These are phyloP conservation scores for Phytomonas francai DNA, from an alignment of 208 protist species.

Conservation along the genomic window DNA sequence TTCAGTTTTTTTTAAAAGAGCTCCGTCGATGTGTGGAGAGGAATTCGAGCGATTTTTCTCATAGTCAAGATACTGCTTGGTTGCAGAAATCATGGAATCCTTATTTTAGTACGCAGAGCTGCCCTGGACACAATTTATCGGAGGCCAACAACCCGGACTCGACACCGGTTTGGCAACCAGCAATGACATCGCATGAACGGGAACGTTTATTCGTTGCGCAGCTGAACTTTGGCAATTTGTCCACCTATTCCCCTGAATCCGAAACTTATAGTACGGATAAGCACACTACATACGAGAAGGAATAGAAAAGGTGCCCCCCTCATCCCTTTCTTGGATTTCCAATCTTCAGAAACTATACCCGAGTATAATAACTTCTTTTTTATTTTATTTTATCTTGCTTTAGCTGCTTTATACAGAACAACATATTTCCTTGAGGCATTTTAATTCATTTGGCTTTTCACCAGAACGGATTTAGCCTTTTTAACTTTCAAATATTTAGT, in stretches of 20 bases:
- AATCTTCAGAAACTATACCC: background rate
- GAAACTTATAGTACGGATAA: background rate
- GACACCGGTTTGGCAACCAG: background rate
- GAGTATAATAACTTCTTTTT: background rate
- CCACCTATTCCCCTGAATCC: background rate
- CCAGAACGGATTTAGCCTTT: background rate
- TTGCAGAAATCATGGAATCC: slow-evolving; percentile 1
- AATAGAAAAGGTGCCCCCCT: background rate
- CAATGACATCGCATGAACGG: slow-evolving; percentile 49
- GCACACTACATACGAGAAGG: background rate
- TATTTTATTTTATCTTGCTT: background rate
- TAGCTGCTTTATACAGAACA: background rate
- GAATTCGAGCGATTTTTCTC: background rate
- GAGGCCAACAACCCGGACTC: background rate
- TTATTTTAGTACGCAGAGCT: background rate
- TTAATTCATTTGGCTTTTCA: background rate
- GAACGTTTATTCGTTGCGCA: slow-evolving; percentile 70
- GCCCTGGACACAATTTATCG: background rate
- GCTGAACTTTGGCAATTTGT: slow-evolving; percentile 10
- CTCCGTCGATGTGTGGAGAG: slow-evolving; percentile 1
- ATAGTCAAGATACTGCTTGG: background rate
- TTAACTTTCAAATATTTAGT: background rate
- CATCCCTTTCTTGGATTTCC: background rate
- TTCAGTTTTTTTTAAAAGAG: slow-evolving; percentile 20
- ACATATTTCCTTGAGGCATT: background rate